phyloP scores from a whole-genome alignment of 139 green algal genomes.

The Monoraphidium neglectum region DNA sequence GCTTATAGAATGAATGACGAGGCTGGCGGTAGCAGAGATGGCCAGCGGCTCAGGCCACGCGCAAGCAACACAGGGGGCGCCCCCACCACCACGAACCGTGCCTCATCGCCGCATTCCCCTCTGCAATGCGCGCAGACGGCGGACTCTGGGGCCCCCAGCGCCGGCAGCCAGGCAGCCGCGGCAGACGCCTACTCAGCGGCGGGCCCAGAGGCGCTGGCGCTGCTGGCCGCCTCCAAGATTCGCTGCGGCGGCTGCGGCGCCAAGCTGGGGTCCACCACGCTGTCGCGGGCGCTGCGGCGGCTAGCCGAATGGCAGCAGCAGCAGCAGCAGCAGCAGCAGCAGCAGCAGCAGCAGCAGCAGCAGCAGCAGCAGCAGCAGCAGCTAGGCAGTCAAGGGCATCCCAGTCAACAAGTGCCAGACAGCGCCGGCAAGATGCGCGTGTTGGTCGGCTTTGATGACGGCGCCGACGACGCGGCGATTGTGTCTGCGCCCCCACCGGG shows the following conservation, averaged over 20 bases:
- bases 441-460: slow-evolving; percentile 47
- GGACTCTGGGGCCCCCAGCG: too few species aligned
- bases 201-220: slow-evolving; percentile 44
- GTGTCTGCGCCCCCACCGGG: slow-evolving; percentile 53
- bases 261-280: slow-evolving; percentile 68
- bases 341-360: slow-evolving; percentile 8
- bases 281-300: slow-evolving; percentile 56
- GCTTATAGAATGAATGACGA: too few species aligned
- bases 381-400: too few species aligned
- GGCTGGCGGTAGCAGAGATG: too few species aligned
- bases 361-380: neutral
- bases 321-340: slow-evolving; percentile 1
- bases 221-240: slow-evolving; percentile 69
- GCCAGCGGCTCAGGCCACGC: too few species aligned
- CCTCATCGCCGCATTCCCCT: too few species aligned
- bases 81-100: too few species aligned
- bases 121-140: too few species aligned
- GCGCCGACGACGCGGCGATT: slow-evolving; percentile 75
- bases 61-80: too few species aligned
- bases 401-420: too few species aligned
- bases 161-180: neutral
- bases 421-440: slow-evolving; percentile 12
- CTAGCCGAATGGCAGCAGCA: slow-evolving; percentile 31
- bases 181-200: slow-evolving; percentile 35
- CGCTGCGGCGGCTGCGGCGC: slow-evolving; percentile 90